Percentiles rank a stretch among this genome's conserved stretches.
phyloP scores from a whole-genome alignment of 2,329 filamentous ascomycete genomes.

The Beauveria sp. region DNA sequence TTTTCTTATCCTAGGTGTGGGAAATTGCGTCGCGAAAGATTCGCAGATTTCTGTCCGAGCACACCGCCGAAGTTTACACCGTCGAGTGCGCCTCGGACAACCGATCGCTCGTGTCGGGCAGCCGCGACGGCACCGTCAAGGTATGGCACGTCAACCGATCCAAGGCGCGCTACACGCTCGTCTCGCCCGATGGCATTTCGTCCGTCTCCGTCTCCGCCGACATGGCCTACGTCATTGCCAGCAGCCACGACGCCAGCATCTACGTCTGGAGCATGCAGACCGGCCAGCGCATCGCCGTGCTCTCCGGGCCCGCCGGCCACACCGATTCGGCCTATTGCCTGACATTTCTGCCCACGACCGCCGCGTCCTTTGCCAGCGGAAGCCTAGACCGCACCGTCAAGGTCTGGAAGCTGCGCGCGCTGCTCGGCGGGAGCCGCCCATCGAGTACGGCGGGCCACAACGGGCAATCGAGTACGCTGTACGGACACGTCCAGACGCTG shows the following conservation, averaged over 20 bases:
- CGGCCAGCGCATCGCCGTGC: slow-evolving; percentile 74
- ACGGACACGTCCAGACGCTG: slow-evolving; percentile 91
- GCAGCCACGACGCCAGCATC: slow-evolving; percentile 94
- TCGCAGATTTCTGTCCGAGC: slow-evolving; percentile 83
- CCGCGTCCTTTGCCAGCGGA: slow-evolving; percentile 80
- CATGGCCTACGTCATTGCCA: slow-evolving; percentile 86
- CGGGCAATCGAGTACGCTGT: slow-evolving; percentile 50
- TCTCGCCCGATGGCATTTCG: slow-evolving; percentile 92
- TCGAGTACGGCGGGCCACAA: neutral
- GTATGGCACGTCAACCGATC: slow-evolving; percentile 91
- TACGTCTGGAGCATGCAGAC: slow-evolving; percentile 89
- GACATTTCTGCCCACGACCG: slow-evolving; percentile 83
- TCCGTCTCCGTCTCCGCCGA: slow-evolving; percentile 96
- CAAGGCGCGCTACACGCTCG: slow-evolving; percentile 73
- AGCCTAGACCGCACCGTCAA: slow-evolving; percentile 97
- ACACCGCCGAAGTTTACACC: slow-evolving; percentile 97
- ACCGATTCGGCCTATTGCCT: slow-evolving; percentile 96
- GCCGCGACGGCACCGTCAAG: slow-evolving; percentile 86
- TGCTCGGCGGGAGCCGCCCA: neutral
- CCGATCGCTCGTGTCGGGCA: slow-evolving; percentile 88
- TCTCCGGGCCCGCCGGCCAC: slow-evolving; percentile 85
- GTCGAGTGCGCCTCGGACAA: slow-evolving; percentile 92
- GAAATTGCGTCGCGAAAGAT: slow-evolving; percentile 79
- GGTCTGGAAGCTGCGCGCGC: slow-evolving; percentile 81
- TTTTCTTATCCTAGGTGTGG: slow-evolving; percentile 61